A percentile compares a stretch with the other conserved stretches of the same genome.
Evolutionary conservation across 345 rosid species (phyloP).

Genomic region (Lepidium didymum): DNA sequence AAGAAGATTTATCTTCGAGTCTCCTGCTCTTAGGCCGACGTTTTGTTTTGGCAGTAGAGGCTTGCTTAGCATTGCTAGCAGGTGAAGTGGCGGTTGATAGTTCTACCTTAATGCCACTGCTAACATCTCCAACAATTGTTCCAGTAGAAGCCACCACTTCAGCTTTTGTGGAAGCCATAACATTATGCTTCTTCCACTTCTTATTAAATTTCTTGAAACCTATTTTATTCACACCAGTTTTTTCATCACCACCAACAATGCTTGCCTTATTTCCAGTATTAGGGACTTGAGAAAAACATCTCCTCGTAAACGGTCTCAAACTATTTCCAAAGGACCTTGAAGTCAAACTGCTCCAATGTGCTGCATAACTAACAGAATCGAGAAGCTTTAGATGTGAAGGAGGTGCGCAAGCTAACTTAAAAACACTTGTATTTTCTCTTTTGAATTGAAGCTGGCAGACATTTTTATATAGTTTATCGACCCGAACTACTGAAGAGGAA

Average conservation of each 20-base stretch:
- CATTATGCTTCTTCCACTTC: constrained; percentile 32
- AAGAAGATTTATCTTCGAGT: constrained; percentile 29
- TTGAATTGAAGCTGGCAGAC: constrained; percentile 27
- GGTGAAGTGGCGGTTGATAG: constrained; percentile 26
- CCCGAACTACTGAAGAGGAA: constrained; percentile 6
- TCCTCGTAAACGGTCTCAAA: constrained; percentile 19
- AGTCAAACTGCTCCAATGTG: constrained; percentile 15
- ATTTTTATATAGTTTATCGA: constrained; percentile 16
- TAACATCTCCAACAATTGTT: constrained; percentile 22
- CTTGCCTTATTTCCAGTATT: constrained; percentile 6
- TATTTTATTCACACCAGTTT: background rate
- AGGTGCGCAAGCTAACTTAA: constrained; percentile 5
- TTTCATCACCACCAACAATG: constrained; percentile 17
- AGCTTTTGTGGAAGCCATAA: constrained; percentile 26
- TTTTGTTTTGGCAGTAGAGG: constrained; percentile 32
- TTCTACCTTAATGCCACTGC: constrained; percentile 11
- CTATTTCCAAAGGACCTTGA: constrained; percentile 17
- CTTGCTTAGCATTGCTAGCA: constrained; percentile 14
- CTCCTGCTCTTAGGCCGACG: constrained; percentile 39
- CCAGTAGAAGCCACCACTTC: constrained; percentile 24
- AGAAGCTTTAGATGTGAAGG: constrained; percentile 15
- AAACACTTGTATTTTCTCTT: constrained; percentile 19
- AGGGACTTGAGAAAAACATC: constrained; percentile 37
- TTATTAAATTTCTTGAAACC: constrained; percentile 22
- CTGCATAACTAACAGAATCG: constrained; percentile 16